These are phyloP conservation scores for Pseudovirgaria hyperparasitica DNA, from an alignment of 2,329 filamentous ascomycete genomes.

Conservation along the genomic window DNA sequence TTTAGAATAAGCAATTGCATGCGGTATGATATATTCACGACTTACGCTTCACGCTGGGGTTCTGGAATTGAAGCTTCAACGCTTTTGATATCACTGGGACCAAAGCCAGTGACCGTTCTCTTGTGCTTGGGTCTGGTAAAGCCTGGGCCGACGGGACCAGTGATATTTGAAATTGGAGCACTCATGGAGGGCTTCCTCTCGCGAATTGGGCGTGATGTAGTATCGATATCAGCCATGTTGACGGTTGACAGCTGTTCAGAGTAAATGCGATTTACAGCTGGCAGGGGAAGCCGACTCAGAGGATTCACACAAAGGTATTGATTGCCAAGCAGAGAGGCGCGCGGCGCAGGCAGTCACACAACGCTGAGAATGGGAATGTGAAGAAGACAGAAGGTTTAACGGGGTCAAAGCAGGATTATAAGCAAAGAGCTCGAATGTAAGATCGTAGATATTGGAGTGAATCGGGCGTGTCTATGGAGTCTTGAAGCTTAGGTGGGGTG, in stretches of 20 bases:
- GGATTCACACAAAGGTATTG: not conserved
- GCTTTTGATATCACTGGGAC: conserved; percentile 78
- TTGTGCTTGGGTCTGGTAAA: conserved; percentile 93
- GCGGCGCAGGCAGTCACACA: conserved; percentile 1
- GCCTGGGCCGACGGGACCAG: conserved; percentile 73
- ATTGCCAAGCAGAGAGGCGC: not conserved
- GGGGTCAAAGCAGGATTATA: too few species aligned
- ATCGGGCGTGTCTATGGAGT: too few species aligned
- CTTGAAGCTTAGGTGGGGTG: too few species aligned
- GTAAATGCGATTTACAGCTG: not conserved
- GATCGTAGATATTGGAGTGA: too few species aligned
- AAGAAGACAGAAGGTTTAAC: too few species aligned
- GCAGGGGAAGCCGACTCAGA: not conserved
- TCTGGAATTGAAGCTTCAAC: conserved; percentile 89
- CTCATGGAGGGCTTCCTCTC: conserved; percentile 72
- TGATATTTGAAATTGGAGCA: conserved; percentile 74
- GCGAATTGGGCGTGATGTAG: conserved; percentile 33
- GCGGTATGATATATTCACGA: conserved; percentile 11
- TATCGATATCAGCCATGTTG: conserved; percentile 11
- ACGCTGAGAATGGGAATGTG: conserved; percentile 15
- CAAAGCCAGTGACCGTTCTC: conserved; percentile 91
- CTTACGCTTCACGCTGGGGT: conserved; percentile 71
- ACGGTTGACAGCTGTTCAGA: not conserved
- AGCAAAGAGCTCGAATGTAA: too few species aligned
- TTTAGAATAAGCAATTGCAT: conserved; percentile 2